Evolutionary conservation across 2,329 filamentous ascomycete genomes (phyloP), one percentile per base, ranked within the genome.

Genomic region (Hypoxylon sp.): DNA sequence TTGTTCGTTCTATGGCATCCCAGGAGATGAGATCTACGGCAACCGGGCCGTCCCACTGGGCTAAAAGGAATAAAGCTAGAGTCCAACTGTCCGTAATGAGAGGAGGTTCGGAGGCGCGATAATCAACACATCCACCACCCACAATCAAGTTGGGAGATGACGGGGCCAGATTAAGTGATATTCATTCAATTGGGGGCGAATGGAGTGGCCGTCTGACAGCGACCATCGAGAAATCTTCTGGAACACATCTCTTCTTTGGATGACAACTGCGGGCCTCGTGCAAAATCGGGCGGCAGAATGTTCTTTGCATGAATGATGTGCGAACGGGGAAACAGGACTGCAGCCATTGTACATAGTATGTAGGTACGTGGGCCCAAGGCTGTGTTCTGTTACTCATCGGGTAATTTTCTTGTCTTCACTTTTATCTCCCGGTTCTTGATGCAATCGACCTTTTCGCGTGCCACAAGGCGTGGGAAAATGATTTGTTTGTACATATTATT

Each of bases 41-140:
- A 69, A 34, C 65, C 68, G 68, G 68, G 19, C 63, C 66, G 68
- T 65, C 30, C 68, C 68, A 67, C 58, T 71, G 63, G 60, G 63
- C 53, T 67, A 64, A 14, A 45, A 36, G 36, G 17, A 23, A 19
- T 41, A 9, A 13, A 36, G 17, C 36, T 55, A 38, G 52, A 7
- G 34, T 21, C 34, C 34, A 43, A 43, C 7, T 43, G 38, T 30
- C 14, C 14, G 34, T n/a, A 11, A 62, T 38, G 48, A 23, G 53
- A 66, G 38, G 51, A 19, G 45, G 13, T 28, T 46, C 9, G 23
- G 61, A 34, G n/a, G 30, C 13, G 23, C 28, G 13, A 4, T 55
- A n/a, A 25, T 60, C 38, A 38, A 46, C 21, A 21, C 13, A 53
- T 30, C 19, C 6, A 51, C 23, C 23, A 48, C 25, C 28, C 30